phyloP scores from a whole-genome alignment of 2,329 filamentous ascomycete genomes.

The Dryadomyces sulphureus region DNA sequence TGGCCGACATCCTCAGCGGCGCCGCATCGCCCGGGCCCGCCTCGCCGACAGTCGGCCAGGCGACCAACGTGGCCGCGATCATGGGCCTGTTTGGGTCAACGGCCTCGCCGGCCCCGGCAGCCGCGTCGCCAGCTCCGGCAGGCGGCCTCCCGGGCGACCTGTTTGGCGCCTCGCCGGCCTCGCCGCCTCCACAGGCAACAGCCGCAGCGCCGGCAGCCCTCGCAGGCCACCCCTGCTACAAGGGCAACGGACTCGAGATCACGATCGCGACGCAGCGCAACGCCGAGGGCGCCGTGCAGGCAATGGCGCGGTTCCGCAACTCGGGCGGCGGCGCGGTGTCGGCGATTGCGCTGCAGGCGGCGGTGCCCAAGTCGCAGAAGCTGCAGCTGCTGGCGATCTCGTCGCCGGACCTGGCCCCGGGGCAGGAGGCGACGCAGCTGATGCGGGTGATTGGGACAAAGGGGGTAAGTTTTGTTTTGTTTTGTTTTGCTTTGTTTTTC shows the following conservation, averaged over 20 bases:
- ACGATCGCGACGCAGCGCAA: slow-evolving; percentile 76
- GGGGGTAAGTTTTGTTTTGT: slow-evolving; percentile 85
- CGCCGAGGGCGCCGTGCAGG: slow-evolving; percentile 63
- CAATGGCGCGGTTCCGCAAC: slow-evolving; percentile 75
- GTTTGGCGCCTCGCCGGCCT: neutral
- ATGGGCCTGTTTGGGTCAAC: slow-evolving; percentile 68
- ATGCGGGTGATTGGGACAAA: slow-evolving; percentile 78
- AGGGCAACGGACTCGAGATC: slow-evolving; percentile 71
- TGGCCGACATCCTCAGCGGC: slow-evolving; percentile 83
- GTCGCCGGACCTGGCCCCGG: slow-evolving; percentile 57
- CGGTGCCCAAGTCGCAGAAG: slow-evolving; percentile 92
- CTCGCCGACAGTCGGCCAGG: slow-evolving; percentile 21
- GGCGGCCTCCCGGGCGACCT: neutral
- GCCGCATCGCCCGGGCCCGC: slow-evolving; percentile 22
- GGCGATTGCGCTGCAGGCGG: slow-evolving; percentile 75
- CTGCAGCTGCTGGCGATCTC: slow-evolving; percentile 85
- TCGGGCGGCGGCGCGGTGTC: slow-evolving; percentile 54
- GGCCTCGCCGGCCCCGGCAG: slow-evolving; percentile 17
- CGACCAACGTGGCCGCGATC: slow-evolving; percentile 52
- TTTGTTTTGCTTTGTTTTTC: no score
- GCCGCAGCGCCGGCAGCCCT: slow-evolving; percentile 15
- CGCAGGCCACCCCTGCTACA: slow-evolving; percentile 58
- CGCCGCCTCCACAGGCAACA: neutral
- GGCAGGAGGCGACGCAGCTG: slow-evolving; percentile 72
- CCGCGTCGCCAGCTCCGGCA: slow-evolving; percentile 26